Evolutionary conservation across 371 early-diverging fungal species (phyloP), one percentile per base, ranked within the genome.

Genomic region (Mortierella sp.): DNA sequence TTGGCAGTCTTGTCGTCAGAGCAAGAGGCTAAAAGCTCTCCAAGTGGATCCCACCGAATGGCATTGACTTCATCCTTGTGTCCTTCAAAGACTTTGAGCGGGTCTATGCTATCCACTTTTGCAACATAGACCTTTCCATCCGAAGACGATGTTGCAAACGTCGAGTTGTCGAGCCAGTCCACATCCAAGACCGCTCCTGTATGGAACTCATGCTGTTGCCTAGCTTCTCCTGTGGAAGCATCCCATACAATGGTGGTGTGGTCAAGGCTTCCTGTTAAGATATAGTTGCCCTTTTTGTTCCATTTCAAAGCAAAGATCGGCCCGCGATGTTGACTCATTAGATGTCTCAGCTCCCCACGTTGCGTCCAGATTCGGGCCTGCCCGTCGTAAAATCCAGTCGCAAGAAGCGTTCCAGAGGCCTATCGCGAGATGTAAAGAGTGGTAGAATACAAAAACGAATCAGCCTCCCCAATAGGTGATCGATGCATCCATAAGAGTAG

Each of bases 361-460:
- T 83, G 85, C 14, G 91, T 86, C 95, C 96, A 98, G 22, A 96
- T 86, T 27, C 96, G 87, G 28, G 91, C 91, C 63, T 90, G 87
- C 2, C 98, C 98, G 78, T 93, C 94, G 68, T 93, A 94, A n/a
- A 92, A 88, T 12, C 95, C 98, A 6, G 97, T 94, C 10, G 96
- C 97, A 27, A 98, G 81, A 45, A 90, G 72, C 29, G 83, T 86
- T 31, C 97, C 98, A 5, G 83, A 80, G 9, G 94, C 89, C 92
- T 95, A 61, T 13, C 19, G 37, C 6, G 39, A 28, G 44, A n/a
- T 27, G 24, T 29, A 54, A 54, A 28, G 17, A 53, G 17, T 29
- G 19, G 19, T 25, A 52, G 0, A 29, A 45, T 39, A 34, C 28
- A 43, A 24, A 19, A 17, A 10, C 39, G 39, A 39, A 39, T 39